phyloP scores from a whole-genome alignment of 345 rosid species.

The Hibiscus tridactylites region DNA sequence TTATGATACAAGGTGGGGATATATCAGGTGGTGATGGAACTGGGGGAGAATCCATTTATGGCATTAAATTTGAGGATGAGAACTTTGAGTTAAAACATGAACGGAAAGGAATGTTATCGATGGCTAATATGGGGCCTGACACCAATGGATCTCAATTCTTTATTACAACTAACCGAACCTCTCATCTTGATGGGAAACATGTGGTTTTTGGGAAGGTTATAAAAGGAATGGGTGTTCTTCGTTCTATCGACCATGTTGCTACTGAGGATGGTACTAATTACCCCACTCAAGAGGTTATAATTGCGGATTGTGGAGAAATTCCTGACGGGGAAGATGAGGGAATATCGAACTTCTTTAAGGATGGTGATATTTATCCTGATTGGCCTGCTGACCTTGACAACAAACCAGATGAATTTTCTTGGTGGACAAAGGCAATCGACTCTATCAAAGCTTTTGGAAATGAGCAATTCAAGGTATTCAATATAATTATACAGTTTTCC shows the following conservation, averaged over 20 bases:
- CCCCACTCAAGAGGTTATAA: slow-evolving; percentile 51
- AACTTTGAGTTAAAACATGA: slow-evolving; percentile 83
- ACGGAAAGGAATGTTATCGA: slow-evolving; percentile 91
- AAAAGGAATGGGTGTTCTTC: slow-evolving; percentile 93
- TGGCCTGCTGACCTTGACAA: slow-evolving; percentile 80
- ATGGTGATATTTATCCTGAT: slow-evolving; percentile 82
- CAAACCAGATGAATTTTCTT: slow-evolving; percentile 50
- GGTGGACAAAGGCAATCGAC: slow-evolving; percentile 91
- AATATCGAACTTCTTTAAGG: slow-evolving; percentile 68
- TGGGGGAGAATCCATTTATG: slow-evolving; percentile 92
- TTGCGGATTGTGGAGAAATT: slow-evolving; percentile 75
- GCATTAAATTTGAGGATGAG: slow-evolving; percentile 85
- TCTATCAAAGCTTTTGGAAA: slow-evolving; percentile 66
- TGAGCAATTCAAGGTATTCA: slow-evolving; percentile 60
- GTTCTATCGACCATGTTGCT: slow-evolving; percentile 65
- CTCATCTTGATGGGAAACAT: slow-evolving; percentile 88
- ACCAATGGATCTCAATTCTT: slow-evolving; percentile 98
- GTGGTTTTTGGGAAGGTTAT: slow-evolving; percentile 85
- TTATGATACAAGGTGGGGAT: slow-evolving; percentile 94
- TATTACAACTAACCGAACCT: slow-evolving; percentile 70
- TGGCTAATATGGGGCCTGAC: slow-evolving; percentile 81
- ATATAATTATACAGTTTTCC: neutral
- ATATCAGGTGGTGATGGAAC: slow-evolving; percentile 85
- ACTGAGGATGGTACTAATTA: slow-evolving; percentile 35
- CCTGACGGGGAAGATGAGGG: slow-evolving; percentile 76